phyloP scores from a whole-genome alignment of 768 basidiomycete species.

The Leccinellum albellum region DNA sequence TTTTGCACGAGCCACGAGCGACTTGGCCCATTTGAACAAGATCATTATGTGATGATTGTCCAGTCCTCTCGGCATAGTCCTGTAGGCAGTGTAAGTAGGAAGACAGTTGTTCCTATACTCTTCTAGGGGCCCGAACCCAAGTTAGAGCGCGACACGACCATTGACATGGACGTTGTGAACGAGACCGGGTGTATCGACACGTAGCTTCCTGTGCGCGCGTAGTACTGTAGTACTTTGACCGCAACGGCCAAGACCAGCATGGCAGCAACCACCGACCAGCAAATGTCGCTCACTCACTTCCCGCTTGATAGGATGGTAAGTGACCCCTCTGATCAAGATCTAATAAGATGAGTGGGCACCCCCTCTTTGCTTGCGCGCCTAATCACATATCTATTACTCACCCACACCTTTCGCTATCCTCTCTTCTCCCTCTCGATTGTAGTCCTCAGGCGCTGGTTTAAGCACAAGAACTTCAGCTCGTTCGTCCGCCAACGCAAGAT shows the following conservation, averaged over 20 bases:
- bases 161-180: no score
- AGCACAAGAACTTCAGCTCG: constrained; percentile 94
- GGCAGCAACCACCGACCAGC: constrained; percentile 50
- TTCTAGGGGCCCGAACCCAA: no score
- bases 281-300: constrained; percentile 46
- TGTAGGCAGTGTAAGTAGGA: no score
- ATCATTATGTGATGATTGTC: no score
- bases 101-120: no score
- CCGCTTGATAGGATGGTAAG: constrained; percentile 78
- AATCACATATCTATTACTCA: not conserved
- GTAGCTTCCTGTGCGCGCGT: no score
- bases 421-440: not conserved
- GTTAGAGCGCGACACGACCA: no score
- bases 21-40: no score
- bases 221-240: not conserved
- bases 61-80: no score
- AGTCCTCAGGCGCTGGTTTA: constrained; percentile 96
- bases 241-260: constrained; percentile 10
- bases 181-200: no score
- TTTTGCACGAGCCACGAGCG: no score
- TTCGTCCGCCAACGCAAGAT: constrained; percentile 95
- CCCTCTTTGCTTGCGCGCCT: not conserved
- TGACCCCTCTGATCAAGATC: constrained; percentile 72
- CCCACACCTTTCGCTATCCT: not conserved
- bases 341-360: constrained; percentile 82